phyloP scores from a whole-genome alignment of 164 flowering plant species.

The Brasenia schreberi region DNA sequence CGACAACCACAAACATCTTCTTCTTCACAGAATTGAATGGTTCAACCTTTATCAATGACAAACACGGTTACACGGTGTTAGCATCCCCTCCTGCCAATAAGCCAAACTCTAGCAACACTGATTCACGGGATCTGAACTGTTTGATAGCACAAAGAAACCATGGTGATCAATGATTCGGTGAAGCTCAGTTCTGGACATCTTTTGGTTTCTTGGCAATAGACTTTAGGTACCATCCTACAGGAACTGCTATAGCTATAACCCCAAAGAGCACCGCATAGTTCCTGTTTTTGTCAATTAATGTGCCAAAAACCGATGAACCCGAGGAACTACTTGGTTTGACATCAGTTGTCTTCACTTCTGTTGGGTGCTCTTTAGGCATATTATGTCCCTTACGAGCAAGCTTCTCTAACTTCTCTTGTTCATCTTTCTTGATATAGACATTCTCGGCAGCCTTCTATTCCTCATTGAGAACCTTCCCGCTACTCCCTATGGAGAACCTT shows the following conservation, averaged over 20 bases:
- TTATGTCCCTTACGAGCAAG: conserved; percentile 85
- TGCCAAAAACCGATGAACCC: conserved; percentile 31
- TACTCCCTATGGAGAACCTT: conserved; percentile 48
- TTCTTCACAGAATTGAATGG: conserved; percentile 32
- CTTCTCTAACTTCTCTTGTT: too few species aligned
- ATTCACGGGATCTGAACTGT: too few species aligned
- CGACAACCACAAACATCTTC: conserved; percentile 25
- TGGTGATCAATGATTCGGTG: neutral
- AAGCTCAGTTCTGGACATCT: conserved; percentile 46
- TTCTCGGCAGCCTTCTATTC: conserved; percentile 97
- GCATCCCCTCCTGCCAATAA: conserved; percentile 16
- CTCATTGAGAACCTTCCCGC: conserved; percentile 63
- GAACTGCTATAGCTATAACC: conserved; percentile 29
- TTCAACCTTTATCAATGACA: conserved; percentile 18
- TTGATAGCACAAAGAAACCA: too few species aligned
- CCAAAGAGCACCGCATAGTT: conserved; percentile 82
- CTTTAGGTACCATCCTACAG: conserved; percentile 65
- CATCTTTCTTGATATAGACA: conserved; percentile 81
- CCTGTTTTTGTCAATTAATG: conserved; percentile 57
- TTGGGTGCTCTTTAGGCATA: conserved; percentile 34
- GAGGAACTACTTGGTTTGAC: conserved; percentile 33
- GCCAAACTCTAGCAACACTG: conserved; percentile 25
- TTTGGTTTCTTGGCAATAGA: conserved; percentile 43
- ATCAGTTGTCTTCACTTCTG: conserved; percentile 30
- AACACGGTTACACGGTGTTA: conserved; percentile 4